These are phyloP conservation scores for Rhododendron griersonianum DNA, from an alignment of 148 eudicot genomes.

Conservation along the genomic window DNA sequence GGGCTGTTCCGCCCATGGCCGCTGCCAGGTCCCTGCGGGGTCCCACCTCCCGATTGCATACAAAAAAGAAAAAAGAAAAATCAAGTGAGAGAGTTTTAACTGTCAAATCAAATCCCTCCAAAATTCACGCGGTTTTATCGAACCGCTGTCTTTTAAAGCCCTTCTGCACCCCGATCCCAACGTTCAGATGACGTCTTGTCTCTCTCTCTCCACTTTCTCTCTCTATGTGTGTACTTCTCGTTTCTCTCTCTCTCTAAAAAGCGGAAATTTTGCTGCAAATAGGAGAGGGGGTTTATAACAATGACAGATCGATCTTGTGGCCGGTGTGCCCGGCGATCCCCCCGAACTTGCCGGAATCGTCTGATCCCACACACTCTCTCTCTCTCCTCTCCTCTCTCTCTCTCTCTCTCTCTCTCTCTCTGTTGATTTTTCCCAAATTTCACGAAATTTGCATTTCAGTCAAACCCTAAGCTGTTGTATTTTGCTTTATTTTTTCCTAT, in stretches of 20 bases:
- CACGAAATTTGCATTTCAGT: constrained; percentile 21
- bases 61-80: background rate
- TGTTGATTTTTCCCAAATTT: background rate
- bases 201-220: constrained; percentile 4
- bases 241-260: constrained; percentile 3
- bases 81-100: background rate
- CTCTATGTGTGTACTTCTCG: background rate
- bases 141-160: constrained; percentile 21
- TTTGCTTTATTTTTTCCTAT: background rate
- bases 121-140: constrained; percentile 19
- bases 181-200: constrained; percentile 16
- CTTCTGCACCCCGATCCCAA: constrained; percentile 25
- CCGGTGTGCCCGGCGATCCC: constrained; percentile 14
- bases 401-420: background rate
- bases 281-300: constrained; percentile 11
- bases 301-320: constrained; percentile 21
- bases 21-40: constrained; percentile 47
- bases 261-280: constrained; percentile 1
- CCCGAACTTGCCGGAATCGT: constrained; percentile 27
- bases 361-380: background rate
- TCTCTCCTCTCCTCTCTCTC: background rate
- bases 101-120: constrained; percentile 20
- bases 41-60: constrained; percentile 90
- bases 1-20: constrained; percentile 58
- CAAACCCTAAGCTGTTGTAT: constrained; percentile 21